Evolutionary conservation across 2,329 filamentous ascomycete genomes (phyloP).

Genomic region (Pezicula radicicola): DNA sequence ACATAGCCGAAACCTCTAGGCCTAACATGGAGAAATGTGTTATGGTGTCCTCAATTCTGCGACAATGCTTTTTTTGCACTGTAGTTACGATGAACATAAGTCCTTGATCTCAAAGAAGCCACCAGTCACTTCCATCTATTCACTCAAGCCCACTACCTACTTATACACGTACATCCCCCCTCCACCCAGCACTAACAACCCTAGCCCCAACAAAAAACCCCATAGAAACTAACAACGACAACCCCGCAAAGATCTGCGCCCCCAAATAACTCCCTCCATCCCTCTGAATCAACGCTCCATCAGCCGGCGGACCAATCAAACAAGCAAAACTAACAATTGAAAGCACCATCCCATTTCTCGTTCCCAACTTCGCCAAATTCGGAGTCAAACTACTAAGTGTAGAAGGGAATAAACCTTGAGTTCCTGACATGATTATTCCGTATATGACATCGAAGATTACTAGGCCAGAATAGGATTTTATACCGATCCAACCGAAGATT

Average conservation of each 20-base stretch:
- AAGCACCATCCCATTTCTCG: slow-evolving; percentile 50
- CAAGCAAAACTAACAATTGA: slow-evolving; percentile 45
- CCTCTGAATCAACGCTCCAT: slow-evolving; percentile 44
- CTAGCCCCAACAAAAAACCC: neutral
- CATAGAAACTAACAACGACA: neutral
- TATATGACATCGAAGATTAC: slow-evolving; percentile 46
- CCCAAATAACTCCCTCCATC: slow-evolving; percentile 39
- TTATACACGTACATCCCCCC: slow-evolving; percentile 8
- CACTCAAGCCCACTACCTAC: neutral
- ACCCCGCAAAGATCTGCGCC: slow-evolving; percentile 32
- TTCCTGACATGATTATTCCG: slow-evolving; percentile 42
- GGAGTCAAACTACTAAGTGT: slow-evolving; percentile 43
- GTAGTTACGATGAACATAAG: too few relatives aligned
- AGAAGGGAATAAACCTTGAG: slow-evolving; percentile 47
- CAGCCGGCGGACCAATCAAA: slow-evolving; percentile 49
- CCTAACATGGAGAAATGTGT: too few relatives aligned
- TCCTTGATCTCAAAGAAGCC: too few relatives aligned
- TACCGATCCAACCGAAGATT: slow-evolving; percentile 43
- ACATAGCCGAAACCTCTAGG: too few relatives aligned
- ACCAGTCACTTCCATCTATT: too few relatives aligned
- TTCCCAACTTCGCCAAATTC: slow-evolving; percentile 47
- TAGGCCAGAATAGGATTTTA: slow-evolving; percentile 35
- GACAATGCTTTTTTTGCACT: too few relatives aligned
- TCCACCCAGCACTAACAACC: neutral
- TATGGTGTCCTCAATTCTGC: too few relatives aligned